Conservation (phyloP, 768 basidiomycete genomes). For the Boletus reticuloceps region DNA sequence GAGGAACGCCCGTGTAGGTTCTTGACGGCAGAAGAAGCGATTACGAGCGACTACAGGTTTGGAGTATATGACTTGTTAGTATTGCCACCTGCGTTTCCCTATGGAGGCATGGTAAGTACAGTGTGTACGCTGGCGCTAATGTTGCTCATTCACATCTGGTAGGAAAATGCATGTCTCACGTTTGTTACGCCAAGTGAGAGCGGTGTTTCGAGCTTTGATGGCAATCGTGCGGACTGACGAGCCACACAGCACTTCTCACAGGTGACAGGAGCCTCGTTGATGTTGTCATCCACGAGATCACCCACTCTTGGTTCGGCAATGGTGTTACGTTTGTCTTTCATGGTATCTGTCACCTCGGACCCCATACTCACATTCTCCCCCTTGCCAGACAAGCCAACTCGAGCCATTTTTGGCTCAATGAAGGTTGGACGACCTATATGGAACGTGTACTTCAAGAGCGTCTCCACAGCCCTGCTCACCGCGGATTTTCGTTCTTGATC, state of each 20-base stretch:
- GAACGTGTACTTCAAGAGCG: conserved; percentile 75
- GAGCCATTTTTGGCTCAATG: conserved; percentile 82
- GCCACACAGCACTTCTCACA: conserved; percentile 61
- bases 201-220: not conserved
- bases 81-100: conserved; percentile 75
- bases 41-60: conserved; percentile 75
- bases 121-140: not conserved
- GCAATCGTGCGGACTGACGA: not conserved
- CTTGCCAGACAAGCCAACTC: not conserved
- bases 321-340: conserved; percentile 60
- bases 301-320: conserved; percentile 89
- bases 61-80: conserved; percentile 67
- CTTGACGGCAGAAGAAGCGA: conserved; percentile 63
- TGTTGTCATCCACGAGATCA: conserved; percentile 85
- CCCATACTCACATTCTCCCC: not conserved
- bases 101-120: conserved; percentile 73
- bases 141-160: not conserved
- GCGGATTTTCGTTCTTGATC: conserved; percentile 78
- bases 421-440: conserved; percentile 93
- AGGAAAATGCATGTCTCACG: not conserved
- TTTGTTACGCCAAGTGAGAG: conserved; percentile 60
- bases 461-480: conserved; percentile 70
- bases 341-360: not conserved
- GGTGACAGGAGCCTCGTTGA: conserved; percentile 87
- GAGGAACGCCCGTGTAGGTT: conserved; percentile 45